These are phyloP conservation scores for Neurospora africana DNA, from an alignment of 495 filamentous ascomycete species.

Conservation along the genomic window DNA sequence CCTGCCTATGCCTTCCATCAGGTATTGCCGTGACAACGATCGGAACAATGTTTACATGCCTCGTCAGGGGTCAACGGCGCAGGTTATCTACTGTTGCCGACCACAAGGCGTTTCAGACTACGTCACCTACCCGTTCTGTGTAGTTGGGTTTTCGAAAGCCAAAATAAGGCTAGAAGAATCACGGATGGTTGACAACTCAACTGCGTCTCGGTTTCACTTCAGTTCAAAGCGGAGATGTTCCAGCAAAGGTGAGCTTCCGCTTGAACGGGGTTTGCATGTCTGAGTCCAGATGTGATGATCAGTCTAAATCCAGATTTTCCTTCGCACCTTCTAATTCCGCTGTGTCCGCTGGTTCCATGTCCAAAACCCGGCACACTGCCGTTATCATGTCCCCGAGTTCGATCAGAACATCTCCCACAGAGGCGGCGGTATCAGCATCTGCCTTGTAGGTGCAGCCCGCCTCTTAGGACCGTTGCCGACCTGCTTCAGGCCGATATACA, in stretches of 20 bases:
- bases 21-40: neutral
- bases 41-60: neutral
- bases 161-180: neutral
- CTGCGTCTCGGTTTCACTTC: neutral
- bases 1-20: neutral
- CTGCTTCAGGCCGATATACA: constrained; percentile 72
- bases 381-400: neutral
- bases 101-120: neutral
- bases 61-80: neutral
- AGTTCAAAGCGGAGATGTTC: neutral
- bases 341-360: neutral
- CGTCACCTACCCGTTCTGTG: neutral
- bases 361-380: neutral
- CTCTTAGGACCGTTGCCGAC: constrained; percentile 17
- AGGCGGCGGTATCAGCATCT: constrained; percentile 16
- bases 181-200: neutral
- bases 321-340: neutral
- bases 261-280: neutral
- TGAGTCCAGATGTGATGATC: neutral
- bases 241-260: neutral
- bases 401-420: constrained; percentile 25
- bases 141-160: neutral
- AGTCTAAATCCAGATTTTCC: neutral
- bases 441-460: neutral
- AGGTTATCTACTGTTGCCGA: neutral